Conservation (phyloP, 495 filamentous ascomycete species). For the Xylaria curta region DNA sequence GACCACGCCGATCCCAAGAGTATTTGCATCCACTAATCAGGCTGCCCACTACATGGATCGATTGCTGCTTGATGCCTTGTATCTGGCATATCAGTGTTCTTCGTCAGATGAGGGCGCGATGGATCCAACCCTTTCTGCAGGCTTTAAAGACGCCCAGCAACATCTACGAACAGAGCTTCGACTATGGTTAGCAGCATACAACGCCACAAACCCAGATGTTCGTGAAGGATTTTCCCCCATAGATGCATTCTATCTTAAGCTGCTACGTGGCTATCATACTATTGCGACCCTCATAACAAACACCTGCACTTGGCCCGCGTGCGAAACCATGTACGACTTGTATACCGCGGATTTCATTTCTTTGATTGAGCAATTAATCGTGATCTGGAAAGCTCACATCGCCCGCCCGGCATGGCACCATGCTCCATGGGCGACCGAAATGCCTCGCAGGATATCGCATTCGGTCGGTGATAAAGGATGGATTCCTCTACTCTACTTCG, state of each 20-base stretch:
- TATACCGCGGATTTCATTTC: slow-evolving; percentile 47
- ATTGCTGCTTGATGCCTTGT: slow-evolving; percentile 39
- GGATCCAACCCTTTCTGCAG: not conserved
- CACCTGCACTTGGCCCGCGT: slow-evolving; percentile 42
- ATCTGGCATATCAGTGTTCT: slow-evolving; percentile 36
- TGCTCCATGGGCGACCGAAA: slow-evolving; percentile 15
- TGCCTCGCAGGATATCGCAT: slow-evolving; percentile 32
- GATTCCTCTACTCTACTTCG: slow-evolving; percentile 59
- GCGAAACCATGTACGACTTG: slow-evolving; percentile 52
- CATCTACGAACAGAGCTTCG: slow-evolving; percentile 30
- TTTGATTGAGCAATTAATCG: slow-evolving; percentile 42
- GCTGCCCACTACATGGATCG: slow-evolving; percentile 42
- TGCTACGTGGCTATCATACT: slow-evolving; percentile 53
- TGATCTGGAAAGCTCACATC: slow-evolving; percentile 36
- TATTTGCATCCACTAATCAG: slow-evolving; percentile 37
- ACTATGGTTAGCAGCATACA: slow-evolving; percentile 36
- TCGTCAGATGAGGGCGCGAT: not conserved
- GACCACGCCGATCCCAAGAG: not conserved
- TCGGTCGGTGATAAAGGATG: slow-evolving; percentile 56
- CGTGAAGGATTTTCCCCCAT: not conserved
- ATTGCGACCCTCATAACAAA: slow-evolving; percentile 56
- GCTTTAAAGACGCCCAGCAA: slow-evolving; percentile 22
- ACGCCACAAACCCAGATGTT: slow-evolving; percentile 16
- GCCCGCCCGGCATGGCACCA: slow-evolving; percentile 17
- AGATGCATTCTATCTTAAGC: slow-evolving; percentile 28